These are phyloP conservation scores for Brachypodium distachyon DNA, from an alignment of 202 grass and related monocot genomes.

Conservation along the genomic window DNA sequence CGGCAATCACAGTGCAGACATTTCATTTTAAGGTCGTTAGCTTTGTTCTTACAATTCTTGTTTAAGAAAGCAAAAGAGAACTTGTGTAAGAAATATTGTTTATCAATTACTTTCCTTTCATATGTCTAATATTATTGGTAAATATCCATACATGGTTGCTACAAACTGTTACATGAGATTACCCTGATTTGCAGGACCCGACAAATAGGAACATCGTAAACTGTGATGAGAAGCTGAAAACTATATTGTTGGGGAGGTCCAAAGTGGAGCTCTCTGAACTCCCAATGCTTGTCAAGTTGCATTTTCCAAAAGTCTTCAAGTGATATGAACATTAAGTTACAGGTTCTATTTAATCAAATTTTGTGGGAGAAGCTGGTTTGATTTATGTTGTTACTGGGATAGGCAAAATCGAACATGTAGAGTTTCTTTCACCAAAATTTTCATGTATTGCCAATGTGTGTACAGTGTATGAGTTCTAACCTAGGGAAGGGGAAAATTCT, in stretches of 20 bases:
- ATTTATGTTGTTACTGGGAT: neutral
- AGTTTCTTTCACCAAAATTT: neutral
- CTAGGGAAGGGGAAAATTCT: no score
- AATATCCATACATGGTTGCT: neutral
- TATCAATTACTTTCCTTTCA: no score
- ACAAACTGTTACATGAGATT: neutral
- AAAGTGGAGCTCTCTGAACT: conserved; percentile 64
- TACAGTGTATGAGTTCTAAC: neutral
- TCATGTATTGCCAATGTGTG: neutral
- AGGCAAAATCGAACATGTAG: neutral
- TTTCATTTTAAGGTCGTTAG: no score
- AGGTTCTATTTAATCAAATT: neutral
- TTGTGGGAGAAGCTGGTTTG: neutral
- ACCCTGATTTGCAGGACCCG: conserved; percentile 46
- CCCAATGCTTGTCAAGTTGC: conserved; percentile 54
- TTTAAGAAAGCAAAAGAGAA: no score
- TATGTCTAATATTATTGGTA: neutral
- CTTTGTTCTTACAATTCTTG: no score
- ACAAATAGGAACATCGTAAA: conserved; percentile 59
- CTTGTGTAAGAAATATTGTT: no score
- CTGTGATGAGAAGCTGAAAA: conserved; percentile 77
- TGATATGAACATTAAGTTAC: neutral
- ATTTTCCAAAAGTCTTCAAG: conserved; percentile 52
- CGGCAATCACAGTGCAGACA: no score
- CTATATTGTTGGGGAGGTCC: conserved; percentile 48